These are phyloP conservation scores for Tubosaeta sp. DNA, from an alignment of 768 basidiomycete species.

Conservation along the genomic window DNA sequence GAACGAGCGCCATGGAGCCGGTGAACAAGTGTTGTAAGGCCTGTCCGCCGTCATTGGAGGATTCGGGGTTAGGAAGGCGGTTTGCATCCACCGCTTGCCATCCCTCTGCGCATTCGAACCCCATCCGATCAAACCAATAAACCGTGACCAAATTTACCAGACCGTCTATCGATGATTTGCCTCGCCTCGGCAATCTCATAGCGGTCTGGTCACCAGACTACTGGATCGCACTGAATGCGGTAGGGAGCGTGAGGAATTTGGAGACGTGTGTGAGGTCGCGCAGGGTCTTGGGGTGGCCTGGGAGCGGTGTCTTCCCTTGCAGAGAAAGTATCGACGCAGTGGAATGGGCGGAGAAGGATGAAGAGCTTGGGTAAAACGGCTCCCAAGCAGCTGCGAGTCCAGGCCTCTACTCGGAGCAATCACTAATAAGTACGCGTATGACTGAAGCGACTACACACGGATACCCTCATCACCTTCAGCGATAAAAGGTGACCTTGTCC, in stretches of 20 bases:
- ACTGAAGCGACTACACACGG: slow-evolving; percentile 49
- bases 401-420: slow-evolving; percentile 63
- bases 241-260: slow-evolving; percentile 74
- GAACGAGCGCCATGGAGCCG: slow-evolving; percentile 64
- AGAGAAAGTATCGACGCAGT: slow-evolving; percentile 74
- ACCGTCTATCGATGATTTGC: too few relatives aligned
- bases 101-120: slow-evolving; percentile 66
- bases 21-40: slow-evolving; percentile 45
- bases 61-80: slow-evolving; percentile 16
- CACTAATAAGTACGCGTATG: not conserved
- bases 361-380: slow-evolving; percentile 81
- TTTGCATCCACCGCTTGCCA: slow-evolving; percentile 62
- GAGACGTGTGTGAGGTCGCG: slow-evolving; percentile 77
- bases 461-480: slow-evolving; percentile 84
- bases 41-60: slow-evolving; percentile 6
- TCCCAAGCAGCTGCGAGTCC: slow-evolving; percentile 75
- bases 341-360: slow-evolving; percentile 78
- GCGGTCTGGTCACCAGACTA: too few relatives aligned
- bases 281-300: slow-evolving; percentile 77
- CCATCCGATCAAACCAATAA: slow-evolving; percentile 81
- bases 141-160: too few relatives aligned
- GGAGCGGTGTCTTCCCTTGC: slow-evolving; percentile 65
- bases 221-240: slow-evolving; percentile 82
- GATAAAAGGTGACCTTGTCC: slow-evolving; percentile 64
- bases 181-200: too few relatives aligned